Evolutionary conservation across 2,329 filamentous ascomycete genomes (phyloP), one percentile per base, ranked within the genome.

Genomic region (Hirsutella rhossiliensis): DNA sequence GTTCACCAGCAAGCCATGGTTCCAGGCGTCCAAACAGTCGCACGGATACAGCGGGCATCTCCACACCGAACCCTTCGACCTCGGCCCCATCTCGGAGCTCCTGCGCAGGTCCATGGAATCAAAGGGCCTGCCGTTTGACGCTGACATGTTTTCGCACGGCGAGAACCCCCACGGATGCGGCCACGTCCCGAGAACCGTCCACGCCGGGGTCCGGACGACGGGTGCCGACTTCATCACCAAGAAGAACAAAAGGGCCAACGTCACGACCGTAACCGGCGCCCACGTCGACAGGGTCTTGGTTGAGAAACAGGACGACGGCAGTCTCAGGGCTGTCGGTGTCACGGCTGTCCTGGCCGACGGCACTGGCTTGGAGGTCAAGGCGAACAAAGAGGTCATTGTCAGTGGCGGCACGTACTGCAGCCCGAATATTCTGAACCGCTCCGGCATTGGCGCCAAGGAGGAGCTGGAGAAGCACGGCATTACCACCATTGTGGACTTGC

Each of bases 1-100:
- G 2, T 80, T 80, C 51, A 71, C 78, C 44, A 53, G 59, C 18
- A 79, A 79, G 52, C 59, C 69, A 27, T 78, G 75, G 75, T 76
- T 78, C 56, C 55, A 75, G 30, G 68, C 67, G 2, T 62, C 68
- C 37, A 54, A 62, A 9, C 60, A 60, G 3, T 62, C 62, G 8
- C 76, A 80, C 48, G 74, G 73, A 1, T 60, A 66, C 40, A 56
- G 63, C 11, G 76, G 76, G 0, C 71, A 68, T 18, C 60, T 80
- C 1, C 67, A 76, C 42, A 73, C 65, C 7, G 74, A 75, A 48
- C 76, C 75, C 0, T 73, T 79, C 47, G 73, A 78, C 47, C 59
- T 77, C 1, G 73, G 73, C 3, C 75, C 75, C 1, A 80, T 80
- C 30, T 76, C 75, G 3, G 59, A 77, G 38, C 62, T 72, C 28